Evolutionary conservation across 2,329 filamentous ascomycete species (phyloP), one percentile per base, ranked within the genome.

Genomic region (Allantophomopsis cytisporea): DNA sequence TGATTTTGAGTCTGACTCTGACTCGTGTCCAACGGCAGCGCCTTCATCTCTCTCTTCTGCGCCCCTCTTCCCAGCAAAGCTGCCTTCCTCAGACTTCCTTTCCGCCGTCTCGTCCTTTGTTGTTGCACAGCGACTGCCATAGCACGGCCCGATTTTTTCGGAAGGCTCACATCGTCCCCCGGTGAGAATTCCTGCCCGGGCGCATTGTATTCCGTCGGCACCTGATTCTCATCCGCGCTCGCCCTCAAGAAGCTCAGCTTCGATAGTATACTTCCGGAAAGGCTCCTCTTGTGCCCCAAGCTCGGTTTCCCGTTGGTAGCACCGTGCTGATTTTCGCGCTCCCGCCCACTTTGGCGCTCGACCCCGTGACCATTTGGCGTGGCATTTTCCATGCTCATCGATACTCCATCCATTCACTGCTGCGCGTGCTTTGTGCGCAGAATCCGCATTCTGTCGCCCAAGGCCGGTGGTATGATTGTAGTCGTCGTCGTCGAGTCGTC

Each of bases 81-180:
- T 10, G 84, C 85, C 60, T 94, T 94, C 43, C 88, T 74, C 56
- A 95, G 65, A 10, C 88, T 94, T 4, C 86, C 87, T 55, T 83
- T 83, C 43, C 88, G 75, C 50, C 79, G 78, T 40, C 86, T 68
- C 36, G 75, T 75, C 55, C 59, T 69, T 55, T 58, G 66, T 53
- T 60, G 66, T 52, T 62, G 62, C 36, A 56, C 49, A 8, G 51
- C 54, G 23, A 51, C 53, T 31, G 55, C 55, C 52, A 58, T 55
- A 12, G 55, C 53, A 35, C 54, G 43, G 30, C 46, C 46, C 7
- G 45, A 14, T 34, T 54, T 56, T 40, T 53, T 58, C 14, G 53
- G 40, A 17, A 34, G 16, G 31, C 31, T 34, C 16, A 14, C 14
- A 34, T 34, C 31, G 6, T 34, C 31, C 5, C 16, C 16, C 3